Conservation (phyloP, 768 basidiomycete species). For the Tulasnella sp. region DNA sequence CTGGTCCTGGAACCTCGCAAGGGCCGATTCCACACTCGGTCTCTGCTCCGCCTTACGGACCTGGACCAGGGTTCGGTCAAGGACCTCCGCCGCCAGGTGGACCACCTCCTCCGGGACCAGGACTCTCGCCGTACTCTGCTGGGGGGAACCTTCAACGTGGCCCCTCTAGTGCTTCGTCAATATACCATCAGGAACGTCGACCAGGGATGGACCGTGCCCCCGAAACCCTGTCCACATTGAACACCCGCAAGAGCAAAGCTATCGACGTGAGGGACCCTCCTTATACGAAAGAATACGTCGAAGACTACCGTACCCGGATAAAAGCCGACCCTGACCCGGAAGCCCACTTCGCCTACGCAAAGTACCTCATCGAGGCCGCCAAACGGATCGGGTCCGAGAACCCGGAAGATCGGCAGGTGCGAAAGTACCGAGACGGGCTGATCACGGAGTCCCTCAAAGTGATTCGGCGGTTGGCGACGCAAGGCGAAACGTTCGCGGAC, state of each 20-base stretch:
- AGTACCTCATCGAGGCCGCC: constrained; percentile 97
- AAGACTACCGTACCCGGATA: constrained; percentile 93
- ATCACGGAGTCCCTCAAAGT: constrained; percentile 85
- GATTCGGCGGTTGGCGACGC: constrained; percentile 83
- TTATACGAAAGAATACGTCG: constrained; percentile 92
- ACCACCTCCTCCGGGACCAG: constrained; percentile 9
- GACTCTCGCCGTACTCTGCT: constrained; percentile 21
- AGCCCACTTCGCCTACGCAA: constrained; percentile 95
- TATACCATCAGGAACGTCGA: not conserved
- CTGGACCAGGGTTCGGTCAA: constrained; percentile 4
- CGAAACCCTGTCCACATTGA: not conserved
- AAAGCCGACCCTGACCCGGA: constrained; percentile 98
- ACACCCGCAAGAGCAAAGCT: constrained; percentile 48
- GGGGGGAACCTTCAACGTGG: not conserved
- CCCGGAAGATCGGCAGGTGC: constrained; percentile 69
- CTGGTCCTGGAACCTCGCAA: constrained; percentile 18
- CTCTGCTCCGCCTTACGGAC: constrained; percentile 18
- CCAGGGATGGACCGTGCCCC: constrained; percentile 10
- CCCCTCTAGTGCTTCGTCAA: not conserved
- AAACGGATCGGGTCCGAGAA: constrained; percentile 70
- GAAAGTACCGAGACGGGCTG: constrained; percentile 82
- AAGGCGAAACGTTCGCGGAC: constrained; percentile 84
- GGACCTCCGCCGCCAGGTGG: constrained; percentile 17
- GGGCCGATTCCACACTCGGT: constrained; percentile 24
- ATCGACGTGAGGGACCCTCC: constrained; percentile 68